Conservation (phyloP, 352 stramenopile genomes). For the Discostella stelligera region DNA sequence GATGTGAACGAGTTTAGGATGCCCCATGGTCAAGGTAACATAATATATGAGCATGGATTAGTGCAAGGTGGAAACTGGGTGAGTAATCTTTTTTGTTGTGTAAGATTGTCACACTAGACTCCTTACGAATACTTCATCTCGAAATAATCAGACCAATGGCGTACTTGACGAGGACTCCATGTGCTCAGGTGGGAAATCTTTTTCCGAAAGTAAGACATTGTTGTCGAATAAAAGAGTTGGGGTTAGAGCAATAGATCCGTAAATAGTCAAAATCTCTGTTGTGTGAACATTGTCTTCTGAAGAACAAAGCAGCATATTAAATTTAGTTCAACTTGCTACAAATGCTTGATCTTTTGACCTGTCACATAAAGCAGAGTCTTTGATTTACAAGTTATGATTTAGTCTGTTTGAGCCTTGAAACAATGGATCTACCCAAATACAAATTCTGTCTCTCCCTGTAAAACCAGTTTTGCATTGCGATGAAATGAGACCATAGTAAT, state of each 20-base stretch:
- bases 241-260: not conserved
- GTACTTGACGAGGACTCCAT: conserved; percentile 27
- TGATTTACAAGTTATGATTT: too few species aligned
- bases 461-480: too few species aligned
- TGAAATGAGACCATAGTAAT: too few species aligned
- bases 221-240: not conserved
- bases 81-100: conserved; percentile 5
- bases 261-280: too few species aligned
- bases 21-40: conserved; percentile 39
- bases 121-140: not conserved
- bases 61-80: conserved; percentile 44
- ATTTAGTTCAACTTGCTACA: too few species aligned
- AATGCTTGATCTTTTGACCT: too few species aligned
- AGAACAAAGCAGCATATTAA: too few species aligned
- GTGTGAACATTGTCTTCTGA: too few species aligned
- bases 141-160: conserved; percentile 27
- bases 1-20: conserved; percentile 46
- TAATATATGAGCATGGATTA: conserved; percentile 45
- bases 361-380: too few species aligned
- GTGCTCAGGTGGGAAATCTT: not conserved
- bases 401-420: too few species aligned
- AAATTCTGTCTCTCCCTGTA: too few species aligned
- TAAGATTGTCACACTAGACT: not conserved
- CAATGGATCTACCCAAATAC: too few species aligned
- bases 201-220: not conserved